These are phyloP conservation scores for Bromus sterilis DNA, from an alignment of 176 grass and related monocot species.

Conservation along the genomic window DNA sequence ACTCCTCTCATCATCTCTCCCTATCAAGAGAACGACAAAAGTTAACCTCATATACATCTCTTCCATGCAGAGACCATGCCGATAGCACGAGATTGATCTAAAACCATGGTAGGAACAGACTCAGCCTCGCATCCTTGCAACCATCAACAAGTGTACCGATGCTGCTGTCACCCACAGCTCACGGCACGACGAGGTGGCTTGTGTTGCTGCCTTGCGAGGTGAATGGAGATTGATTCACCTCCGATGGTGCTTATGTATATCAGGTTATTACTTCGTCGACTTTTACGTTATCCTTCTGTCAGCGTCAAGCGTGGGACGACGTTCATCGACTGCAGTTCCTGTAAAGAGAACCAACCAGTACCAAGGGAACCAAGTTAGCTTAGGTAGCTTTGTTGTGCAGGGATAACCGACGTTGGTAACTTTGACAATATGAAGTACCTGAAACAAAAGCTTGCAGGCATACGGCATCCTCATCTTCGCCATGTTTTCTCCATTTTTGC, in stretches of 20 bases:
- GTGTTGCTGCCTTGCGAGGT: neutral
- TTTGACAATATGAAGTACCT: constrained; percentile 37
- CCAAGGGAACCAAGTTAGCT: neutral
- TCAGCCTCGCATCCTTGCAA: neutral
- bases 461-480: constrained; percentile 96
- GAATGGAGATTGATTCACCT: neutral
- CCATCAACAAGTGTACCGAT: neutral
- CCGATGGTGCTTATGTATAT: neutral
- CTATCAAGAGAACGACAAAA: neutral
- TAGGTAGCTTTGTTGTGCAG: neutral
- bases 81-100: neutral
- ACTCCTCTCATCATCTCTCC: neutral
- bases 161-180: neutral
- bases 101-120: neutral
- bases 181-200: neutral
- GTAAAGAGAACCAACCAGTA: constrained; percentile 1
- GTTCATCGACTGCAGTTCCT: constrained; percentile 93
- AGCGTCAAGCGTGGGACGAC: constrained; percentile 72
- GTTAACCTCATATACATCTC: neutral
- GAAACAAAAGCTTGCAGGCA: constrained; percentile 98
- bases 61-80: neutral
- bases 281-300: constrained; percentile 45
- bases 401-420: neutral
- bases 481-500: constrained; percentile 93
- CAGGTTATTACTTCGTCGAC: too few species aligned